phyloP scores from a whole-genome alignment of 805 yeast species.

The Dipodascus geniculatus region DNA sequence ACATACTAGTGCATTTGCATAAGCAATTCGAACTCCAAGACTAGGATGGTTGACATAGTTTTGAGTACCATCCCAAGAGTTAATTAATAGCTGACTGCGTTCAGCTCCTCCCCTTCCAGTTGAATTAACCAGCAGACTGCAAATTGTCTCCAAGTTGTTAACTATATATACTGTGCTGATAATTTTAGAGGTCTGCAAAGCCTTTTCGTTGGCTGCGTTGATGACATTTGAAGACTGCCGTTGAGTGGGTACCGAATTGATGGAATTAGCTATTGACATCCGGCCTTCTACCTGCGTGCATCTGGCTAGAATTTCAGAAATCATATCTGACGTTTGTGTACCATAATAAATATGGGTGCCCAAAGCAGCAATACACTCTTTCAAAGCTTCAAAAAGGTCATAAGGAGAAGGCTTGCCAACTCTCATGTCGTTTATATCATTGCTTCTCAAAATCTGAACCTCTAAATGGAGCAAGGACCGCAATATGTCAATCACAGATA shows the following conservation, averaged over 20 bases:
- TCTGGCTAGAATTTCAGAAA: conserved; percentile 43
- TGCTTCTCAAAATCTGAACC: conserved; percentile 14
- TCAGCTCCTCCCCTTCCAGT: conserved; percentile 2
- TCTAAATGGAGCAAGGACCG: conserved; percentile 30
- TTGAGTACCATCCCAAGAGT: conserved; percentile 24
- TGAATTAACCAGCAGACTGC: conserved; percentile 13
- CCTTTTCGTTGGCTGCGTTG: neutral
- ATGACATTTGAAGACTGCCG: neutral
- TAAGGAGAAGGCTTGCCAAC: conserved; percentile 7
- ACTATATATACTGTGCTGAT: conserved; percentile 6
- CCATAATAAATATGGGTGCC: conserved; percentile 73
- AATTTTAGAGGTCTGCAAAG: neutral
- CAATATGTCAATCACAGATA: conserved; percentile 72
- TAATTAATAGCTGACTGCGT: conserved; percentile 10
- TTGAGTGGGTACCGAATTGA: neutral
- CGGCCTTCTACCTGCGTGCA: conserved; percentile 11
- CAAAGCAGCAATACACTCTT: conserved; percentile 53
- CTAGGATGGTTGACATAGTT: conserved; percentile 16
- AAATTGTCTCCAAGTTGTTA: conserved; percentile 17
- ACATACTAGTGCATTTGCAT: conserved; percentile 15
- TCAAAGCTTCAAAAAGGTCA: conserved; percentile 32
- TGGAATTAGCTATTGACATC: neutral
- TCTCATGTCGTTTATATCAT: conserved; percentile 3
- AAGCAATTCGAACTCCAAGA: conserved; percentile 15
- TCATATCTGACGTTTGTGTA: conserved; percentile 76